These are phyloP conservation scores for Carex scoparia DNA, from an alignment of 176 grass and related monocot genomes.

Conservation along the genomic window DNA sequence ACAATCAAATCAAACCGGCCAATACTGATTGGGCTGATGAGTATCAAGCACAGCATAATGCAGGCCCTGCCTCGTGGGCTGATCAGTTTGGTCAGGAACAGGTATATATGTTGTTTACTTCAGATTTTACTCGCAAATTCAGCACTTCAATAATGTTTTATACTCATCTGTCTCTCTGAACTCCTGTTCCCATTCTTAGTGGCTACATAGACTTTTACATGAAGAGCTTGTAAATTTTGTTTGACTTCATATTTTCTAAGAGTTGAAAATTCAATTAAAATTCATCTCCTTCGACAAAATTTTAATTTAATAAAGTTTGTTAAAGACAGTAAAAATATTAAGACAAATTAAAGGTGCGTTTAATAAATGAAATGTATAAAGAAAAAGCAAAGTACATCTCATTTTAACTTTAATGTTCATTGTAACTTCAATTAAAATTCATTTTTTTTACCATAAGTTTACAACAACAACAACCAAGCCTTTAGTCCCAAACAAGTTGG, in stretches of 20 bases:
- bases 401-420: neutral
- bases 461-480: too few species aligned
- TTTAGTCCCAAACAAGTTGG: too few species aligned
- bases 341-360: neutral
- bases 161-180: neutral
- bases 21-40: conserved; percentile 89
- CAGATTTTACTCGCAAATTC: neutral
- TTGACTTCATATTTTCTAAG: neutral
- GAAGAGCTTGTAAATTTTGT: neutral
- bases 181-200: neutral
- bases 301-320: neutral
- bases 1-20: conserved; percentile 95
- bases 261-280: neutral
- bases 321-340: neutral
- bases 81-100: conserved; percentile 84
- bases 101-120: conserved; percentile 31
- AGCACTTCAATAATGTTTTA: neutral
- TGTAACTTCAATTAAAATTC: neutral
- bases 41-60: conserved; percentile 83
- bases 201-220: neutral
- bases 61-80: conserved; percentile 70
- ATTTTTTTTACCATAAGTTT: neutral
- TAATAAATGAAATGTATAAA: neutral
- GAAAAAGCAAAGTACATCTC: neutral
- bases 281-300: neutral